Percentiles rank a stretch among this genome's conserved stretches.
phyloP scores from a whole-genome alignment of 352 stramenopile genomes.

The Globisporangium perplexum region DNA sequence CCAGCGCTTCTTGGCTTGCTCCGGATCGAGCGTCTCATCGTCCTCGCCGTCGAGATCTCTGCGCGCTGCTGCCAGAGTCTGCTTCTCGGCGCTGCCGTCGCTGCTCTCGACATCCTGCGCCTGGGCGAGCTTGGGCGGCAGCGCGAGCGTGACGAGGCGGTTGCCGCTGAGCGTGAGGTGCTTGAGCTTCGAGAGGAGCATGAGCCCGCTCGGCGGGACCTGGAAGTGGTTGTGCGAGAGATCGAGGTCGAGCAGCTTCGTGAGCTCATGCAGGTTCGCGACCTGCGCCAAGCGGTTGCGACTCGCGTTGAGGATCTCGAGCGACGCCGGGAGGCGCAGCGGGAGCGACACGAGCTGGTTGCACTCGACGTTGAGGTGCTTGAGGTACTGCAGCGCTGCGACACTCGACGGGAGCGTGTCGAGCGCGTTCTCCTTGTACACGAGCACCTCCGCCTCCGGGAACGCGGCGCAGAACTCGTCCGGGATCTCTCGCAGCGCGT shows the following conservation, averaged over 20 bases:
- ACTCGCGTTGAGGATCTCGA: conserved; percentile 29
- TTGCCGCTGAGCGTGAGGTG: conserved; percentile 43
- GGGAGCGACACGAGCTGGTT: conserved; percentile 53
- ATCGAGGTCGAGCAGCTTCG: conserved; percentile 40
- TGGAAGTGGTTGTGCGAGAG: conserved; percentile 61
- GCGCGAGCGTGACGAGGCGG: conserved; percentile 54
- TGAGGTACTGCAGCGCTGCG: conserved; percentile 25
- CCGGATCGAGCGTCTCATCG: conserved; percentile 6
- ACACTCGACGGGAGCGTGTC: conserved; percentile 26
- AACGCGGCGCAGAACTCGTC: conserved; percentile 47
- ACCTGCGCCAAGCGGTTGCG: conserved; percentile 53
- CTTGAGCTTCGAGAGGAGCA: conserved; percentile 33
- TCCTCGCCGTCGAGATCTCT: conserved; percentile 1
- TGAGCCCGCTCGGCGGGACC: conserved; percentile 44
- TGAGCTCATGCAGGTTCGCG: conserved; percentile 41
- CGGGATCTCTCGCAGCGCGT: conserved; percentile 55
- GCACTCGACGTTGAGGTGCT: conserved; percentile 39
- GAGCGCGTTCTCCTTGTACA: conserved; percentile 68
- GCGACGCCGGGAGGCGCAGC: conserved; percentile 24
- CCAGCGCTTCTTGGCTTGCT: conserved; percentile 45
- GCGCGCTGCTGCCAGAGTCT: background rate
- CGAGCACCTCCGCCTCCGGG: conserved; percentile 33
- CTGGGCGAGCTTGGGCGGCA: conserved; percentile 27
- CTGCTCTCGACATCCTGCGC: background rate
- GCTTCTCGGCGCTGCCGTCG: conserved; percentile 10